Base-by-base conservation (phyloP, 139 green algal genomes). In the Bryopsis sp. region DNA sequence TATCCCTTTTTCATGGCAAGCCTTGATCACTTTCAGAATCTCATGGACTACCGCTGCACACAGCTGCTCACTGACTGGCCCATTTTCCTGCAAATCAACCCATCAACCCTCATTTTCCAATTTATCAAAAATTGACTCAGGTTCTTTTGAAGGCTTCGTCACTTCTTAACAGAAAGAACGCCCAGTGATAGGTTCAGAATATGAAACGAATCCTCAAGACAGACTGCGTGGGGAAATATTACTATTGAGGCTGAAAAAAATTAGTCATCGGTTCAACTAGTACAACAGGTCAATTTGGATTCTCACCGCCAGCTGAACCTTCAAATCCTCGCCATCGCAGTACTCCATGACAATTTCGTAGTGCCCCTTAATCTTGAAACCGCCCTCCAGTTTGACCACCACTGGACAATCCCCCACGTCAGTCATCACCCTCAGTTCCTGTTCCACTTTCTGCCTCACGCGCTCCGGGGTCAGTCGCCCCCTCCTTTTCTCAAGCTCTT, bases 271-370 rank as follows among this genome's bases (percentile, higher is more conserved):
- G n/a, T n/a, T n/a, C n/a, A n/a, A n/a, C n/a, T n/a, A n/a, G n/a
- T n/a, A n/a, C n/a, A n/a, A n/a, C n/a, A n/a, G n/a, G n/a, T n/a
- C n/a, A n/a, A n/a, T n/a, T n/a, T n/a, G n/a, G n/a, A n/a, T n/a
- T n/a, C 43, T 34, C 54, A 63, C 19, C 15, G 7, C 7, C 11
- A 63, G 15, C 7, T 63, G 54, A 34, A 33, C 24, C 54, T 63
- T 63, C 54, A 63, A 19, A 34, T 63, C 54, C n/a, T 19, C 19
- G n/a, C 54, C 54, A 34, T 34, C 54, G 54, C 54, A 63, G n/a
- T 63, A 34, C n/a, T 63, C 54, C 54, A 63, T 63, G 7, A 63
- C 54, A 29, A 63, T 63, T 34, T 19, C 7, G n/a, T 63, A 63
- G 11, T 19, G 15, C 11, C 26, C n/a, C 11, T 7, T 7, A 8